Evolutionary conservation across 176 grass and related monocot genomes (phyloP).

Genomic region (Poa annua): DNA sequence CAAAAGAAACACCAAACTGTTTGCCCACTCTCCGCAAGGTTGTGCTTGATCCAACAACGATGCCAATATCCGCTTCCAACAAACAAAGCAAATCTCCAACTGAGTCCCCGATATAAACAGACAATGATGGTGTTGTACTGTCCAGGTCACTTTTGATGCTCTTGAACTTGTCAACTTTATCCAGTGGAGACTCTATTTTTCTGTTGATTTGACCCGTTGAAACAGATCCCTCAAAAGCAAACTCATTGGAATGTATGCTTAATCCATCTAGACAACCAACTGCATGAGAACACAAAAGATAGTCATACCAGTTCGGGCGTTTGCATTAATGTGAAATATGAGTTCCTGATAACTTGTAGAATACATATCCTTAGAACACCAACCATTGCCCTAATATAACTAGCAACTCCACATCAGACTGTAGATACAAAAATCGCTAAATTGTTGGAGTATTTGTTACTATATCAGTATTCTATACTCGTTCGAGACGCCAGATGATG

Average conservation of each 20-base stretch:
- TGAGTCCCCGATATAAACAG: slow-evolving; percentile 91
- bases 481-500: slow-evolving; percentile 4
- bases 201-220: slow-evolving; percentile 84
- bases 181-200: slow-evolving; percentile 80
- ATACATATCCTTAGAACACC: neutral
- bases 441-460: neutral
- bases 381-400: neutral
- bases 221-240: slow-evolving; percentile 78
- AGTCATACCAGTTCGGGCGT: neutral
- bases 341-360: neutral
- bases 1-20: slow-evolving; percentile 83
- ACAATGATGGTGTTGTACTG: slow-evolving; percentile 30
- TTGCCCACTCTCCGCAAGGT: slow-evolving; percentile 82
- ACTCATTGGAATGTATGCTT: slow-evolving; percentile 93
- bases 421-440: neutral
- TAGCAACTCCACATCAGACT: neutral
- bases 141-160: slow-evolving; percentile 48
- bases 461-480: neutral
- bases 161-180: slow-evolving; percentile 82
- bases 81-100: slow-evolving; percentile 95
- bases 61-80: slow-evolving; percentile 92
- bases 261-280: slow-evolving; percentile 81
- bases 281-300: slow-evolving; percentile 47
- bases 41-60: slow-evolving; percentile 86
- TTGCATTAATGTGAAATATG: neutral